Evolutionary conservation across 2,329 filamentous ascomycete genomes (phyloP).

Genomic region (Dryadomyces sulphureus): DNA sequence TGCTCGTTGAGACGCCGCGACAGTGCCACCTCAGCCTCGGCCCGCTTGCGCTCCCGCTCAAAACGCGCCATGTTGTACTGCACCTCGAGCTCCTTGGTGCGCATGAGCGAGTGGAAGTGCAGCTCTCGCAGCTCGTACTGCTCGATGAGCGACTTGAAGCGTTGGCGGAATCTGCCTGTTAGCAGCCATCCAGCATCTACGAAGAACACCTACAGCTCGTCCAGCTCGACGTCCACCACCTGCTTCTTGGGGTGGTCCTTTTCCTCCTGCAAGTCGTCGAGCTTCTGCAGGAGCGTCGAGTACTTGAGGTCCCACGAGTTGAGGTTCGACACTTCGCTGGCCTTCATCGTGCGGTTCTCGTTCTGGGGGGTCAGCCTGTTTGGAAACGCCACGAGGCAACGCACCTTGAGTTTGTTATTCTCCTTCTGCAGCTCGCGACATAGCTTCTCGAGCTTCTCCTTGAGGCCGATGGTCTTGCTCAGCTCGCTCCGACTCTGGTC

Average conservation of each 20-base stretch:
- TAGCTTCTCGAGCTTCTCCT: constrained; percentile 93
- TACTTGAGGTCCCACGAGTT: constrained; percentile 75
- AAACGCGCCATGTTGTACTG: constrained; percentile 80
- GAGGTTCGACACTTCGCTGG: constrained; percentile 69
- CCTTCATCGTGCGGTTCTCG: constrained; percentile 85
- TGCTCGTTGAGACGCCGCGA: constrained; percentile 79
- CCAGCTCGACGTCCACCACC: constrained; percentile 72
- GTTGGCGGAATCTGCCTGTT: constrained; percentile 52
- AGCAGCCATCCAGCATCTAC: constrained; percentile 19
- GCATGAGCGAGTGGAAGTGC: constrained; percentile 82
- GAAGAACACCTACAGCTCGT: constrained; percentile 57
- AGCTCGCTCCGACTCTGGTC: constrained; percentile 78
- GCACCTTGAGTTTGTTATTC: constrained; percentile 93
- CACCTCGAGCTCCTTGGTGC: constrained; percentile 90
- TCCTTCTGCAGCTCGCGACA: constrained; percentile 90
- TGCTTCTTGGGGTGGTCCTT: constrained; percentile 72
- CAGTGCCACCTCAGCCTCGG: constrained; percentile 66
- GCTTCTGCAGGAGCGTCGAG: constrained; percentile 62
- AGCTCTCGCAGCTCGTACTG: constrained; percentile 93
- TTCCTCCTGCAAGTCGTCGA: constrained; percentile 78
- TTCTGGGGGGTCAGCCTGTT: constrained; percentile 36
- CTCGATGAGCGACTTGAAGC: constrained; percentile 91
- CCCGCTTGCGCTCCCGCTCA: constrained; percentile 78
- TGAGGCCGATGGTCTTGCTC: constrained; percentile 78
- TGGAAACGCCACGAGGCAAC: neutral